Conservation (phyloP, 2,329 filamentous ascomycete species). For the Scedosporium minutisporum region DNA sequence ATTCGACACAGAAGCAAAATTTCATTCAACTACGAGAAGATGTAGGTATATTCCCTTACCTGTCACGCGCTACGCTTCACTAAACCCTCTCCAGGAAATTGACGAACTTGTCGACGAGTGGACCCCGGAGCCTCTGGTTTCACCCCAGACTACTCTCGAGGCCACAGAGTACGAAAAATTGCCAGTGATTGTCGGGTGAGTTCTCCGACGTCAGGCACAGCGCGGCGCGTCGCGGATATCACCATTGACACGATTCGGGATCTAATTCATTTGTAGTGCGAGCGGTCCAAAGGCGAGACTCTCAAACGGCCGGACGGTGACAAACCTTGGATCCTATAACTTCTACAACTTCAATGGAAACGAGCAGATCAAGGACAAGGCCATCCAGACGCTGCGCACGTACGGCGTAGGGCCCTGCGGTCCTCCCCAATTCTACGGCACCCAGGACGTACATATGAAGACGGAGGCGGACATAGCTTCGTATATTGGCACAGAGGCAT, state of each 20-base stretch:
- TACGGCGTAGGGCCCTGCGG: slow-evolving; percentile 97
- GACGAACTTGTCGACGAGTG: slow-evolving; percentile 95
- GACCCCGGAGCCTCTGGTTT: slow-evolving; percentile 85
- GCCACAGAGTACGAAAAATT: slow-evolving; percentile 73
- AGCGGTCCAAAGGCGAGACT: slow-evolving; percentile 87
- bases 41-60: slow-evolving; percentile 17
- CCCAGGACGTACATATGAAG: slow-evolving; percentile 96
- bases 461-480: slow-evolving; percentile 88
- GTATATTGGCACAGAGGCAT: slow-evolving; percentile 77
- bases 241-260: slow-evolving; percentile 5
- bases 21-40: slow-evolving; percentile 85
- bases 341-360: slow-evolving; percentile 96
- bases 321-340: slow-evolving; percentile 90
- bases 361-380: slow-evolving; percentile 87
- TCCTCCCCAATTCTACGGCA: slow-evolving; percentile 95
- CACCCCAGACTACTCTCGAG: slow-evolving; percentile 63
- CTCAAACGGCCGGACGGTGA: slow-evolving; percentile 78
- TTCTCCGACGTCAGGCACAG: neutral
- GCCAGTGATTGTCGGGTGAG: slow-evolving; percentile 78
- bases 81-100: slow-evolving; percentile 55
- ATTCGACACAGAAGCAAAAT: slow-evolving; percentile 82
- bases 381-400: slow-evolving; percentile 82
- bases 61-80: neutral
- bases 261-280: slow-evolving; percentile 41
- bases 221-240: neutral